Evolutionary conservation across 1,284 basidiomycete species (phyloP).

Genomic region (Papiliotrema nemorosa): DNA sequence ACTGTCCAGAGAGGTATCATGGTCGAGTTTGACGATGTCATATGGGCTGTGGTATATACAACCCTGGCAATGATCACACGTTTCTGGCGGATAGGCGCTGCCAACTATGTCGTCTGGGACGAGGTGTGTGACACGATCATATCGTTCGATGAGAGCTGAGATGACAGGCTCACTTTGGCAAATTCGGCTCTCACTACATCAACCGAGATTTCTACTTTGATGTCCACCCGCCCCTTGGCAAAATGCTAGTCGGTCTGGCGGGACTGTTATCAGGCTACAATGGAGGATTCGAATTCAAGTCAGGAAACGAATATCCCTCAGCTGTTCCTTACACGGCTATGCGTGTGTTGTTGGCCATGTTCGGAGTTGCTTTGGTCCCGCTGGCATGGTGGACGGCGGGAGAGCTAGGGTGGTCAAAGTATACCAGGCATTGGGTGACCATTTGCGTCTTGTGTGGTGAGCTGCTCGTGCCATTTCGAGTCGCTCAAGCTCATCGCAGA

Average conservation of each 20-base stretch:
- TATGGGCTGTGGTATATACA: conserved; percentile 83
- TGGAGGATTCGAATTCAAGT: conserved; percentile 91
- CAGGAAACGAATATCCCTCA: conserved; percentile 78
- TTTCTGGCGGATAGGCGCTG: conserved; percentile 88
- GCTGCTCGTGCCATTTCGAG: conserved; percentile 32
- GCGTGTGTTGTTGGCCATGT: conserved; percentile 89
- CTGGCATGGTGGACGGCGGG: conserved; percentile 94
- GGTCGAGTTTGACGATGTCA: conserved; percentile 74
- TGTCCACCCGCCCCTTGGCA: conserved; percentile 96
- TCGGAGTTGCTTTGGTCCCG: conserved; percentile 93
- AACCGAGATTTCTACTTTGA: conserved; percentile 55
- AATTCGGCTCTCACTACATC: conserved; percentile 90
- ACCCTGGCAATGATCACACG: conserved; percentile 90
- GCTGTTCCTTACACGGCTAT: conserved; percentile 88
- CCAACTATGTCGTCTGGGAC: conserved; percentile 91
- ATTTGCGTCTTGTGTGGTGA: conserved; percentile 87
- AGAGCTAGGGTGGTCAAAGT: conserved; percentile 88
- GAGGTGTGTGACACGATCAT: conserved; percentile 53
- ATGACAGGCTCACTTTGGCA: conserved; percentile 82
- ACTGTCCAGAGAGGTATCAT: conserved; percentile 66
- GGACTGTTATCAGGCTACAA: conserved; percentile 89
- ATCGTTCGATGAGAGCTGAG: not conserved
- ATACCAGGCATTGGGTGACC: conserved; percentile 85
- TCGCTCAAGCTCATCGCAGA: conserved; percentile 55
- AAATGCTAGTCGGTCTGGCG: conserved; percentile 95